Conservation (phyloP, 805 yeast genomes). For the Hanseniaspora osmophila region DNA sequence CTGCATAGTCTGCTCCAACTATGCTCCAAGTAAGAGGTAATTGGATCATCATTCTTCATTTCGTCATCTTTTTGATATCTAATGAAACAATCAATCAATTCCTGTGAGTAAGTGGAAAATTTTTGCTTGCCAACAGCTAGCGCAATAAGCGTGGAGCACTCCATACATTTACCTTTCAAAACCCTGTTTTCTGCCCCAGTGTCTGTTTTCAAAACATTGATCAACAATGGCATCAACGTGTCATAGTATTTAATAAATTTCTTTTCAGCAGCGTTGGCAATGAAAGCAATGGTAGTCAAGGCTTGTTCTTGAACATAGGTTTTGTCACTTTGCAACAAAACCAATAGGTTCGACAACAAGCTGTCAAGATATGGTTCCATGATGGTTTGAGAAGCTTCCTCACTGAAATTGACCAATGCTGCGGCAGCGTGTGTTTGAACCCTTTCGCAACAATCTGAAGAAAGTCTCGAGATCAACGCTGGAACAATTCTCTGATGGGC, state of each 20-base stretch:
- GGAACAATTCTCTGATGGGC: slow-evolving; percentile 73
- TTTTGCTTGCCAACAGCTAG: slow-evolving; percentile 88
- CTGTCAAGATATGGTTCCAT: slow-evolving; percentile 88
- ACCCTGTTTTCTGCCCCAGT: slow-evolving; percentile 65
- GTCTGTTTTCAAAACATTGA: slow-evolving; percentile 66
- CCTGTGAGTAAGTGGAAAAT: slow-evolving; percentile 55
- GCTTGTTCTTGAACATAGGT: slow-evolving; percentile 95
- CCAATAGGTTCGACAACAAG: slow-evolving; percentile 58
- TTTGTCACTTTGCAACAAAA: slow-evolving; percentile 69
- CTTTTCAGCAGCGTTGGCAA: slow-evolving; percentile 89
- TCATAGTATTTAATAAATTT: slow-evolving; percentile 86
- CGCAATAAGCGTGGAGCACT: slow-evolving; percentile 89
- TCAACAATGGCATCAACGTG: slow-evolving; percentile 78
- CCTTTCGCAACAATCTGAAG: slow-evolving; percentile 62
- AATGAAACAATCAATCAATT: slow-evolving; percentile 57
- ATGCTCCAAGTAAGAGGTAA: slow-evolving; percentile 73
- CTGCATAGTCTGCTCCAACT: slow-evolving; percentile 94
- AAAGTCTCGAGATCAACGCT: slow-evolving; percentile 70
- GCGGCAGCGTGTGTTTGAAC: slow-evolving; percentile 99
- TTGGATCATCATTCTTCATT: slow-evolving; percentile 64
- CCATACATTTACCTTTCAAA: slow-evolving; percentile 85
- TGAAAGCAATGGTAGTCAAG: slow-evolving; percentile 87
- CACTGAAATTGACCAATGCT: slow-evolving; percentile 89
- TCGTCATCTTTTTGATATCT: slow-evolving; percentile 47
- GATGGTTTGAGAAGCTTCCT: slow-evolving; percentile 74